Percentiles rank a stretch among this genome's conserved stretches.
These are phyloP conservation scores for Zoysia matrella DNA, from an alignment of 202 grass and related monocot genomes.

Conservation along the genomic window DNA sequence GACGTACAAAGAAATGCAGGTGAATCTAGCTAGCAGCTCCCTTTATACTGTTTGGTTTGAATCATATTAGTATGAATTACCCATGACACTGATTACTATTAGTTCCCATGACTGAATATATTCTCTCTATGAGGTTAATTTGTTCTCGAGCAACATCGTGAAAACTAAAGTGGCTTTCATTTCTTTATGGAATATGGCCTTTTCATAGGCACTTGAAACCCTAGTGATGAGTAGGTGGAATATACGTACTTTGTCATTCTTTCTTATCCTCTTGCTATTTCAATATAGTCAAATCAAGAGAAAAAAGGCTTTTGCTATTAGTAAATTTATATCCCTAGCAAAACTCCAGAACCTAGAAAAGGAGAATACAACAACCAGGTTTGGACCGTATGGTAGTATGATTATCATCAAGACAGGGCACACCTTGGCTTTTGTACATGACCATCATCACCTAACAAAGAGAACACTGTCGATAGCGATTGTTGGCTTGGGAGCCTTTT, in stretches of 20 bases:
- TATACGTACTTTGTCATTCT: not conserved
- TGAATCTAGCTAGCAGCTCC: too few species aligned
- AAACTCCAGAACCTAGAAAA: constrained; percentile 2
- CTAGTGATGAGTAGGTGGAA: not conserved
- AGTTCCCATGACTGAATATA: too few species aligned
- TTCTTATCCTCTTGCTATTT: constrained; percentile 15
- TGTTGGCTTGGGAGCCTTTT: constrained; percentile 26
- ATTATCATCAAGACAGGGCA: not conserved
- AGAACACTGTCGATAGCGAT: constrained; percentile 15
- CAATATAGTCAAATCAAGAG: constrained; percentile 16
- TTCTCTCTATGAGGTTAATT: too few species aligned
- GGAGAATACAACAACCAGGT: constrained; percentile 5
- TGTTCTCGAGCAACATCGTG: too few species aligned
- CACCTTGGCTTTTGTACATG: constrained; percentile 36
- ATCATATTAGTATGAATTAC: too few species aligned
- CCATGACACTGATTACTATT: too few species aligned
- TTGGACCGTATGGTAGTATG: not conserved
- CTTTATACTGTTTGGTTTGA: too few species aligned
- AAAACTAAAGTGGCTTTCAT: not conserved
- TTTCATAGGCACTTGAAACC: not conserved
- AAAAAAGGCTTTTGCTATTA: not conserved
- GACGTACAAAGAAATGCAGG: too few species aligned
- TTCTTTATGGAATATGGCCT: not conserved
- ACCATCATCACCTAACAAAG: constrained; percentile 26
- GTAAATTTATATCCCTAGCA: constrained; percentile 12